Conservation (phyloP, 495 filamentous ascomycete species). For the Parmelia sp. region DNA sequence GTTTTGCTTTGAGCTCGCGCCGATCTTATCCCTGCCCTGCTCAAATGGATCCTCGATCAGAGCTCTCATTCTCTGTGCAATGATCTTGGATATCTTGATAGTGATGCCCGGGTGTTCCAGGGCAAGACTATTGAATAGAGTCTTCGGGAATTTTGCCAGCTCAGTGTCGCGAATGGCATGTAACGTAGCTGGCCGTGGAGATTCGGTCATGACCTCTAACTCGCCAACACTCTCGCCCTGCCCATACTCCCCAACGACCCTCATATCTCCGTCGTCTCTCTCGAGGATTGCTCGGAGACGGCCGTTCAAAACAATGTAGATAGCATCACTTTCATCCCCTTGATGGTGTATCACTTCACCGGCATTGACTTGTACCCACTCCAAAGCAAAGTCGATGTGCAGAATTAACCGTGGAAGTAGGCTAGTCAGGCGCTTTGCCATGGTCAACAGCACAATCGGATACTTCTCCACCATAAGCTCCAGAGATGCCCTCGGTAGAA, state of each 20-base stretch:
- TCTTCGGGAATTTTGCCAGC: constrained; percentile 90
- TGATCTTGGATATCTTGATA: constrained; percentile 97
- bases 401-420: constrained; percentile 86
- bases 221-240: constrained; percentile 98
- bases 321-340: constrained; percentile 93
- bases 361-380: constrained; percentile 95
- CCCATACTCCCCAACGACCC: constrained; percentile 86
- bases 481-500: constrained; percentile 77
- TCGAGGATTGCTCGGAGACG: constrained; percentile 76
- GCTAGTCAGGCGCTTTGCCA: constrained; percentile 89
- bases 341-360: constrained; percentile 93
- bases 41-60: constrained; percentile 74
- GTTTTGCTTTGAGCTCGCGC: constrained; percentile 55
- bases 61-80: constrained; percentile 88
- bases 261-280: constrained; percentile 70
- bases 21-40: constrained; percentile 44
- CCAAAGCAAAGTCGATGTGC: constrained; percentile 95
- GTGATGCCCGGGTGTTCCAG: constrained; percentile 97
- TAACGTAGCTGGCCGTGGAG: constrained; percentile 75
- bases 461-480: constrained; percentile 89
- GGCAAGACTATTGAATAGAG: constrained; percentile 93
- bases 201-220: constrained; percentile 94
- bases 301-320: constrained; percentile 95
- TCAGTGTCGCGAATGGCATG: constrained; percentile 97
- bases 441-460: constrained; percentile 84